Evolutionary conservation across 352 stramenopile species (phyloP), one percentile per base, ranked within the genome.

Genomic region (Phytophthora syringae): DNA sequence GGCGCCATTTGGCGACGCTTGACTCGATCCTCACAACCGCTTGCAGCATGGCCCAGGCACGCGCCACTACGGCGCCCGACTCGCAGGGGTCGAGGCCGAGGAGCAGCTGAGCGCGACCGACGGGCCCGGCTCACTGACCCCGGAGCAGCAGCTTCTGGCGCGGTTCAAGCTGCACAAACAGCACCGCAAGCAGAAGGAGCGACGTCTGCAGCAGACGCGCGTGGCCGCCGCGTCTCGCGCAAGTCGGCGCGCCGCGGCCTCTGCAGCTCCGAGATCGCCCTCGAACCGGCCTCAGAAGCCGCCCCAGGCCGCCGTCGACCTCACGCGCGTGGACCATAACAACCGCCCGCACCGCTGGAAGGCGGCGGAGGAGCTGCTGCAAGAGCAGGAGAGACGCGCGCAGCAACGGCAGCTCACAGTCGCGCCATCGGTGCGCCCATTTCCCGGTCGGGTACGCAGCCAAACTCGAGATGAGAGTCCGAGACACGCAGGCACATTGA

Each of bases 291-390:
- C 48, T 27, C 68, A 69, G 40, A 67, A 74, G 25, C 37, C 64
- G 0, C 30, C 70, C 25, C 67, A 59, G 10, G 7, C 36, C 1
- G 56, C 47, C 7, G 59, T 56, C 7, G 82, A 91, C 6, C 65
- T 91, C 9, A 69, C 80, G 48, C 86, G 80, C 30, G 84, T 96
- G 48, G 86, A 96, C 61, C 85, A 96, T 67, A 92, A 93, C 71
- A 94, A 96, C 56, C 82, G 78, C n/a, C 84, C 85, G 42, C 83
- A 96, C 60, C 79, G 86, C 22, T 96, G 88, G 88, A 96, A 96
- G 48, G 85, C 90, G 47, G 77, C 82, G 7, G 67, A 80, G 7
- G 82, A 86, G 63, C 66, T 94, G 32, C 48, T 89, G 2, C 72
- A 61, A 12, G 88, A 96, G 60, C 72, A 89, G 37, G 81, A 96